Evolutionary conservation across 1,284 basidiomycete species (phyloP).

Genomic region (Tremellales sp.): DNA sequence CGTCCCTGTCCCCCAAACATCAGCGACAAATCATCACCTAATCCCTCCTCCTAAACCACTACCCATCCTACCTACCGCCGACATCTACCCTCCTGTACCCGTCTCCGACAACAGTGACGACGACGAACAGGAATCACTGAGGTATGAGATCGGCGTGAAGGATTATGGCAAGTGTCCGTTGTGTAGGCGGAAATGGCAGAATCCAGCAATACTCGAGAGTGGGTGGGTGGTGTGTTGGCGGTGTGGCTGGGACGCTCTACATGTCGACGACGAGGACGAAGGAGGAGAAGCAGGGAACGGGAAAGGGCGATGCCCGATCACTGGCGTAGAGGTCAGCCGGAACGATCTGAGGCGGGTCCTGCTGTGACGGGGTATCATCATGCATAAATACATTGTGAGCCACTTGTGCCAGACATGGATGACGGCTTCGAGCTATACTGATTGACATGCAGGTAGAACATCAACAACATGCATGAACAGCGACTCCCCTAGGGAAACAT

Average conservation of each 20-base stretch:
- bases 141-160: conserved; percentile 37
- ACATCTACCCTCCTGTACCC: conserved; percentile 24
- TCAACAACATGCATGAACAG: no score
- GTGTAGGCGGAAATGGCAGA: conserved; percentile 70
- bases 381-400: not conserved
- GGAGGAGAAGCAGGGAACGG: conserved; percentile 4
- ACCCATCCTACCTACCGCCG: conserved; percentile 39
- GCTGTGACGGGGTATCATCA: conserved; percentile 46
- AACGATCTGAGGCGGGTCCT: conserved; percentile 87
- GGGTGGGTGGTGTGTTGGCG: conserved; percentile 97
- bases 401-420: not conserved
- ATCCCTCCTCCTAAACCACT: conserved; percentile 72
- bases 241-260: conserved; percentile 78
- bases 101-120: conserved; percentile 20
- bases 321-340: conserved; percentile 64
- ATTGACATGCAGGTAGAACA: not conserved
- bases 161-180: conserved; percentile 79
- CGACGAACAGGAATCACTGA: conserved; percentile 40
- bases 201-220: conserved; percentile 83
- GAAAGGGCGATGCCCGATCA: conserved; percentile 79
- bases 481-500: no score
- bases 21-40: conserved; percentile 59
- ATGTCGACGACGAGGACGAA: conserved; percentile 28
- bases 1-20: conserved; percentile 56
- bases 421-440: not conserved